Evolutionary conservation across 768 basidiomycete genomes (phyloP).

Genomic region (Dentipellis sp.): DNA sequence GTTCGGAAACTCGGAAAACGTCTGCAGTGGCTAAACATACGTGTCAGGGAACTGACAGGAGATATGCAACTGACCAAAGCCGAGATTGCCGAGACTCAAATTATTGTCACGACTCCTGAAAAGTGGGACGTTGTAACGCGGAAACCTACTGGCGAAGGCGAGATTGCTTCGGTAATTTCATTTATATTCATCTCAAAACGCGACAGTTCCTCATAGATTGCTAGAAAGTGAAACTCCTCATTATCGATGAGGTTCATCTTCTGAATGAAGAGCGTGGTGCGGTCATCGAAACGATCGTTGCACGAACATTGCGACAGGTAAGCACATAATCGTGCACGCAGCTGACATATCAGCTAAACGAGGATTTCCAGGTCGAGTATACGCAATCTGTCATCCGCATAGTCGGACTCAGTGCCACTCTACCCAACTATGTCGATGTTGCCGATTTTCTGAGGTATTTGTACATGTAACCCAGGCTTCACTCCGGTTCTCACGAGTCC

Average conservation of each 20-base stretch:
- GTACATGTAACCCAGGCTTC: conserved; percentile 1
- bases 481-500: neutral
- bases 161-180: conserved; percentile 74
- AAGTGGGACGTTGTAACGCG: conserved; percentile 99
- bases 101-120: conserved; percentile 98
- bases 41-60: conserved; percentile 75
- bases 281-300: conserved; percentile 97
- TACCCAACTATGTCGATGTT: conserved; percentile 96
- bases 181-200: neutral
- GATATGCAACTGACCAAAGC: conserved; percentile 96
- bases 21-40: conserved; percentile 78
- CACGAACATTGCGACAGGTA: conserved; percentile 85
- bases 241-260: conserved; percentile 96
- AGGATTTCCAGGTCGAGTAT: conserved; percentile 69
- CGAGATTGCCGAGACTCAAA: conserved; percentile 91
- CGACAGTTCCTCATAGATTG: neutral
- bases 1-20: conserved; percentile 88
- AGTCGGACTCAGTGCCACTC: conserved; percentile 90
- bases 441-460: conserved; percentile 84
- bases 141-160: conserved; percentile 94
- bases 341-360: neutral
- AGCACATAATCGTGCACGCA: conserved; percentile 1
- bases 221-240: conserved; percentile 86
- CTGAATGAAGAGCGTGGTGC: conserved; percentile 97
- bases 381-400: conserved; percentile 94